Evolutionary conservation across 306 rosid genomes (phyloP), one percentile per base, ranked within the genome.

Genomic region (Hippophae rhamnoides): DNA sequence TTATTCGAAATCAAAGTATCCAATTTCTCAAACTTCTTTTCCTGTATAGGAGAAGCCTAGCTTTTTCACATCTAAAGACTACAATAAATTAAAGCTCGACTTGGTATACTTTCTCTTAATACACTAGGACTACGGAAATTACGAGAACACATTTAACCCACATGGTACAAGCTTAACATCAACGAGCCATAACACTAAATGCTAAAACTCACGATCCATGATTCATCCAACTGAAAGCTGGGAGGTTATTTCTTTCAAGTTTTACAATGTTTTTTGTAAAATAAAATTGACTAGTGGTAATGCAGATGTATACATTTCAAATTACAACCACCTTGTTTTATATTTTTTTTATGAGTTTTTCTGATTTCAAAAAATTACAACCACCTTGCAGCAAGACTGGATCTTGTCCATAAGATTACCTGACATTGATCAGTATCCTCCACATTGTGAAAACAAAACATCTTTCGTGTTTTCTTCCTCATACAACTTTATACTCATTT

Each of bases 231-330:
- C 14, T 43, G 59, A 66, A 51, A 26, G 44, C 47, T 27, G 66
- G 60, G 68, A 72, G 52, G 63, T 62, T 56, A 60, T 57, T 64
- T 74, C 73, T 72, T 70, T 71, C 70, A 74, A 78, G 67, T 75
- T 74, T 72, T 72, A 76, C 82, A 78, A 56, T 54, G 46, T 49
- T 47, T 46, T 57, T 72, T 47, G 61, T 60, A 69, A 70, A 27
- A 8, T 12, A 56, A 54, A 54, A 66, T 43, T 49, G 53, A 63
- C 74, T 64, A 52, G 45, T 58, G 46, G 55, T 43, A 43, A 69
- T n/a, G 68, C 62, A 69, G 64, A 63, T 69, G 78, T 61, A 66
- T 78, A 75, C 61, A 64, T 71, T 52, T 74, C 75, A 78, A 75
- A 73, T 52, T 56, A 54, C 66, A 49, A 49, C 7, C 18, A 49